Base-by-base conservation (phyloP, 306 rosid species). In the Medicago ruthenica region DNA sequence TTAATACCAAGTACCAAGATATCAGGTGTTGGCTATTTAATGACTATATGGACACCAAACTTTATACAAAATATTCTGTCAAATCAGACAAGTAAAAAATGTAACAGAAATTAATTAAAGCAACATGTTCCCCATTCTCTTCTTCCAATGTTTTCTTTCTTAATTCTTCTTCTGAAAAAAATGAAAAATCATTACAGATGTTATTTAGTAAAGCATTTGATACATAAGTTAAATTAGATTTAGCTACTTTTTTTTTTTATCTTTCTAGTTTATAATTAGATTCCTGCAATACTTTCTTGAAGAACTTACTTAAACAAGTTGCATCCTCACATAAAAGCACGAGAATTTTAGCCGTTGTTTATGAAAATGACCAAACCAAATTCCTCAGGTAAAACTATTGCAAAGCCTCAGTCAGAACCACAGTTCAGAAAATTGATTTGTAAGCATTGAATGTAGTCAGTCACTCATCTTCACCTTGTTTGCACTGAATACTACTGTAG, bases 251-350 rank as follows among this genome's bases (percentile, higher is more conserved):
- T 31, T 31, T 24, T 27, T 27, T 14, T 14, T 15, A 31, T 5
- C 8, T 61, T 61, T 61, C 67, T 24, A 40, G 50, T 58, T 34
- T 68, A 72, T 51, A 45, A 41, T 44, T 71, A 55, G 50, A 21
- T 63, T 62, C 62, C 51, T 51, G 60, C 67, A 68, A 75, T 61
- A 51, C 58, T 57, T 70, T 47, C 16, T 50, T 41, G 51, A 51
- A 65, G 68, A 67, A 71, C 82, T 71, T 67, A 65, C 72, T 75
- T 58, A 50, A 80, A 72, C 64, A 42, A 76, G 79, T 53, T 21
- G 18, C 63, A 48, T 58, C 51, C 79, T 70, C 51, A 59, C 47
- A 51, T 61, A 44, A 61, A 76, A 76, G 54, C 79, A 73, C 27
- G 8, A 61, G 42, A 54, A 9, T 36, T 7, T 73, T 73, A 13